Evolutionary conservation across 768 basidiomycete species (phyloP).

Genomic region (Leccinum broughii): DNA sequence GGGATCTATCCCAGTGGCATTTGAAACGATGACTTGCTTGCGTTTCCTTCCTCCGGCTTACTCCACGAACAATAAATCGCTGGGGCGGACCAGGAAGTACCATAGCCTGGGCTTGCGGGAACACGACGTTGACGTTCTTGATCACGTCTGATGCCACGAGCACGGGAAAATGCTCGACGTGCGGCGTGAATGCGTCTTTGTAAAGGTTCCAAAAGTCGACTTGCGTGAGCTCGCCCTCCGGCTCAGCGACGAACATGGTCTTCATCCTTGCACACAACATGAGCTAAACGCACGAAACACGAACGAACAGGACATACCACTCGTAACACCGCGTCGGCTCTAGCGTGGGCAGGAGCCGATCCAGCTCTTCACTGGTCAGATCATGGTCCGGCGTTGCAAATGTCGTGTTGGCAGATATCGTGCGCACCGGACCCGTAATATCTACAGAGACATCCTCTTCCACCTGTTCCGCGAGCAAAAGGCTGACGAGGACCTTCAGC

Average conservation of each 20-base stretch:
- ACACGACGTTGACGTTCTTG: constrained; percentile 85
- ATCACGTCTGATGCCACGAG: constrained; percentile 92
- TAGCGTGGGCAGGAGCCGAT: no score
- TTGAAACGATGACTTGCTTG: constrained; percentile 62
- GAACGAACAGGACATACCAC: no score
- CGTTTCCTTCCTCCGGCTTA: constrained; percentile 65
- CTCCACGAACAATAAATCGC: constrained; percentile 86
- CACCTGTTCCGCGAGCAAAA: no score
- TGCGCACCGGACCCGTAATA: no score
- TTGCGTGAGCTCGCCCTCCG: constrained; percentile 84
- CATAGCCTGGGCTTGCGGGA: constrained; percentile 85
- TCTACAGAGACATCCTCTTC: no score
- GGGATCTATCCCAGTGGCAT: constrained; percentile 74
- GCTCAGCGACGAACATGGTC: constrained; percentile 60
- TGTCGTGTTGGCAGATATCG: no score
- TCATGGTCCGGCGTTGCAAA: no score
- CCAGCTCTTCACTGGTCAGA: no score
- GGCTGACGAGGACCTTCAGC: no score
- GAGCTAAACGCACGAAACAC: no score
- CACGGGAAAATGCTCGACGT: constrained; percentile 54
- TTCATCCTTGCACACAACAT: no score
- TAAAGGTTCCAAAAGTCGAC: constrained; percentile 96
- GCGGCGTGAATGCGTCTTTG: constrained; percentile 73
- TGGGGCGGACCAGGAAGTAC: constrained; percentile 71
- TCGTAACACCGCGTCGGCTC: no score